Percentiles rank a stretch among this genome's conserved stretches.
Conservation (phyloP, 768 basidiomycete genomes). For the Hortiboletus flavorubellus region DNA sequence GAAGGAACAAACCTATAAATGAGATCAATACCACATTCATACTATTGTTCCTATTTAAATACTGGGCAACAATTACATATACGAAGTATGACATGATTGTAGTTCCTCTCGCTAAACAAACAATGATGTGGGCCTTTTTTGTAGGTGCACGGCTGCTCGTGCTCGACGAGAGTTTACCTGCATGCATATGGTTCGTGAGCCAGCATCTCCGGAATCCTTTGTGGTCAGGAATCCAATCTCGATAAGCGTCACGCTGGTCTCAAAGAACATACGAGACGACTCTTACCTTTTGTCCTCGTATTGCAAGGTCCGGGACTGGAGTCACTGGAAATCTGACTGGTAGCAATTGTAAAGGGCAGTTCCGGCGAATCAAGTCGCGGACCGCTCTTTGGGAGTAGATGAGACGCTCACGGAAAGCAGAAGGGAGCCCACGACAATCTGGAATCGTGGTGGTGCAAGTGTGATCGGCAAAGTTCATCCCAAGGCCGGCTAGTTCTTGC, state of each 20-base stretch:
- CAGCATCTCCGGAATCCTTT: not conserved
- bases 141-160: not conserved
- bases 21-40: not conserved
- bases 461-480: slow-evolving; percentile 19
- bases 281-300: slow-evolving; percentile 4
- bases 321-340: slow-evolving; percentile 8
- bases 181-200: not conserved
- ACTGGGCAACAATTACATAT: not conserved
- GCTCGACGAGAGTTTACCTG: not conserved
- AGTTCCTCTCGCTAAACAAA: not conserved
- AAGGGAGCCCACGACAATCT: not conserved
- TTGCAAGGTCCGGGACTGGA: not conserved
- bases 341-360: not conserved
- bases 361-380: slow-evolving; percentile 13
- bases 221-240: not conserved
- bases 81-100: not conserved
- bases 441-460: slow-evolving; percentile 20
- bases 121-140: not conserved
- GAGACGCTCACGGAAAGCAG: slow-evolving; percentile 10
- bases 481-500: slow-evolving; percentile 3
- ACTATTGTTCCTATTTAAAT: not conserved
- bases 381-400: slow-evolving; percentile 9
- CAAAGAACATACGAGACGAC: not conserved
- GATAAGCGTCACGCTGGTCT: not conserved
- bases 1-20: not conserved